Evolutionary conservation across 305 asterid species (phyloP).

Genomic region (Rubia peregrina): DNA sequence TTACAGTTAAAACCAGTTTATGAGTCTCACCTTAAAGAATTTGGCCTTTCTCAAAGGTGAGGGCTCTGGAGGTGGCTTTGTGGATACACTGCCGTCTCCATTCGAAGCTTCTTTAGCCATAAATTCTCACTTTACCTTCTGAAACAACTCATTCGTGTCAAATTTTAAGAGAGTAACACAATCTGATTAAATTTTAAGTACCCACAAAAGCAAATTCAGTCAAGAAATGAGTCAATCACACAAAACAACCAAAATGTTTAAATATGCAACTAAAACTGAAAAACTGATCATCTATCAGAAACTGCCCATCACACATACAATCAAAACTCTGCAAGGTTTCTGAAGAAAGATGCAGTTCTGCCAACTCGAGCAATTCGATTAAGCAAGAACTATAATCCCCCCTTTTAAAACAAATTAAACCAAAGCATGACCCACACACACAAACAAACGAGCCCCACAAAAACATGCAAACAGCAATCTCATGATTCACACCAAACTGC

Average conservation of each 20-base stretch:
- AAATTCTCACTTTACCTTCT: slow-evolving; percentile 9
- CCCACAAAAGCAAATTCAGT: not conserved
- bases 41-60: slow-evolving; percentile 48
- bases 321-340: not conserved
- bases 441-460: slow-evolving; percentile 11
- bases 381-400: not conserved
- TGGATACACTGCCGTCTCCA: slow-evolving; percentile 29
- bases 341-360: not conserved
- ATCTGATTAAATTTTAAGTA: not conserved
- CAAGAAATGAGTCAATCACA: not conserved
- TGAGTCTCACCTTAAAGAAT: slow-evolving; percentile 34
- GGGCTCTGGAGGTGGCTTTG: slow-evolving; percentile 49
- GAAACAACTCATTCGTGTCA: slow-evolving; percentile 5
- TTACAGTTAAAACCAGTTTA: not conserved
- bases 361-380: slow-evolving; percentile 4
- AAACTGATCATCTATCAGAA: not conserved
- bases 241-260: not conserved
- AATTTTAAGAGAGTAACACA: not conserved
- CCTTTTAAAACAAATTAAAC: not conserved
- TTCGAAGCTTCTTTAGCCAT: slow-evolving; percentile 36
- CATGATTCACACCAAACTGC: slow-evolving; percentile 19
- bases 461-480: slow-evolving; percentile 15
- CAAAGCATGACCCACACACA: not conserved
- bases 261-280: not conserved
- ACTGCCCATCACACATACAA: not conserved